Conservation (phyloP, 129 eudicot species). For the Mikania micrantha region DNA sequence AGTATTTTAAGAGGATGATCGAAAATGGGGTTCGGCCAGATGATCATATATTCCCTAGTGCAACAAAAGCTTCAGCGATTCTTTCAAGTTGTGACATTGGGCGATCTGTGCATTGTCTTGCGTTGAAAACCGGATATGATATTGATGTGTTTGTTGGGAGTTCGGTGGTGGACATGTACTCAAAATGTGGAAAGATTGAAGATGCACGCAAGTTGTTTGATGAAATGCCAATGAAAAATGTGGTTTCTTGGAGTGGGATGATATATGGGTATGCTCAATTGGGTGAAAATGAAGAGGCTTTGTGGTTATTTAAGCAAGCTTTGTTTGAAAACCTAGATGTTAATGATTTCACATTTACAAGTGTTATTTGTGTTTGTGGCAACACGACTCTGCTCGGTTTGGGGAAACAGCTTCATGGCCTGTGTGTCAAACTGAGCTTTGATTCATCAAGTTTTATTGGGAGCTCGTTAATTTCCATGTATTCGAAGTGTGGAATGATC, state of each 20-base stretch:
- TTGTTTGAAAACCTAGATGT: constrained; percentile 51
- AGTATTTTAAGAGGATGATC: constrained; percentile 46
- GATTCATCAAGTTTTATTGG: constrained; percentile 67
- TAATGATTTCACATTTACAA: constrained; percentile 80
- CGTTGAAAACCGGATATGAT: constrained; percentile 54
- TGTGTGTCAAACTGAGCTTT: constrained; percentile 60
- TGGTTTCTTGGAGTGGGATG: constrained; percentile 97
- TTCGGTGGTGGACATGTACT: constrained; percentile 82
- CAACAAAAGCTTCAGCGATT: constrained; percentile 52
- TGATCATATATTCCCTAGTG: constrained; percentile 74
- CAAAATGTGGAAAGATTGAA: constrained; percentile 58
- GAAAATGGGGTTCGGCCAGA: constrained; percentile 38
- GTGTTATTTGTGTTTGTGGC: constrained; percentile 79
- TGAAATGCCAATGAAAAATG: constrained; percentile 78
- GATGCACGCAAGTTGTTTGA: constrained; percentile 83
- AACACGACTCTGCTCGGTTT: constrained; percentile 56
- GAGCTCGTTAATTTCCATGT: constrained; percentile 73
- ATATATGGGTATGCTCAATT: constrained; percentile 72
- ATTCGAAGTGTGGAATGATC: constrained; percentile 78
- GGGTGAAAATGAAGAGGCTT: constrained; percentile 74
- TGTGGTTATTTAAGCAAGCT: constrained; percentile 59
- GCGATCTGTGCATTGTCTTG: constrained; percentile 49
- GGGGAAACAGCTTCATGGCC: constrained; percentile 68
- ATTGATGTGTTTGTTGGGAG: constrained; percentile 76
- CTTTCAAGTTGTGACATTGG: constrained; percentile 36